phyloP scores from a whole-genome alignment of 257 asterid genomes.

The Primulina eburnea region DNA sequence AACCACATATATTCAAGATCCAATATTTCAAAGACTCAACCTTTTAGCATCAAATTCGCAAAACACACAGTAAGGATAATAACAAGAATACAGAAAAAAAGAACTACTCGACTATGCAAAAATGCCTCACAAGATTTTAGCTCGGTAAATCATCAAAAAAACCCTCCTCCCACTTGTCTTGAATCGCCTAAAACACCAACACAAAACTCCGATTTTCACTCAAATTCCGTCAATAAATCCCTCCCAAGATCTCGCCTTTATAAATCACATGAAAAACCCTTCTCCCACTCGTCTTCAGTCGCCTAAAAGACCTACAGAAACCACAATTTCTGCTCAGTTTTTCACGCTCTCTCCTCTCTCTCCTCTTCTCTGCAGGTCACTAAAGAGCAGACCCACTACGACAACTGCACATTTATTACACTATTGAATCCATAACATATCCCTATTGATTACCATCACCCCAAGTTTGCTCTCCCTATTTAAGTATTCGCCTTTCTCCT shows the following conservation, averaged over 20 bases:
- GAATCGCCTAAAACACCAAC: slow-evolving; percentile 30
- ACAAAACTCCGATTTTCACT: background rate
- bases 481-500: slow-evolving; percentile 21
- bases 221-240: background rate
- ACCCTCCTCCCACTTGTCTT: slow-evolving; percentile 28
- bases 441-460: slow-evolving; percentile 41
- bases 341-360: slow-evolving; percentile 25
- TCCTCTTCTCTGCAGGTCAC: slow-evolving; percentile 33
- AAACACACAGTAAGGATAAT: slow-evolving; percentile 11
- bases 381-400: slow-evolving; percentile 52
- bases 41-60: slow-evolving; percentile 20
- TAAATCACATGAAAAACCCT: slow-evolving; percentile 27
- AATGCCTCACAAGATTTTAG: slow-evolving; percentile 28
- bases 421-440: slow-evolving; percentile 48
- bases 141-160: slow-evolving; percentile 27
- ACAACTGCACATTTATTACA: slow-evolving; percentile 71
- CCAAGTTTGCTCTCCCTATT: slow-evolving; percentile 32
- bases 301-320: slow-evolving; percentile 36
- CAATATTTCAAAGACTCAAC: slow-evolving; percentile 37
- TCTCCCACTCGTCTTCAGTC: slow-evolving; percentile 28
- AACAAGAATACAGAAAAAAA: background rate
- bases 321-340: slow-evolving; percentile 14
- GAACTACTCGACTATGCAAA: background rate
- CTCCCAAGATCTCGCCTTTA: slow-evolving; percentile 31
- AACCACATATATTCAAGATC: slow-evolving; percentile 28